Percentiles rank a stretch among this genome's conserved stretches.
These are phyloP conservation scores for Microthyrium microscopicum DNA, from an alignment of 2,329 filamentous ascomycete species.

Conservation along the genomic window DNA sequence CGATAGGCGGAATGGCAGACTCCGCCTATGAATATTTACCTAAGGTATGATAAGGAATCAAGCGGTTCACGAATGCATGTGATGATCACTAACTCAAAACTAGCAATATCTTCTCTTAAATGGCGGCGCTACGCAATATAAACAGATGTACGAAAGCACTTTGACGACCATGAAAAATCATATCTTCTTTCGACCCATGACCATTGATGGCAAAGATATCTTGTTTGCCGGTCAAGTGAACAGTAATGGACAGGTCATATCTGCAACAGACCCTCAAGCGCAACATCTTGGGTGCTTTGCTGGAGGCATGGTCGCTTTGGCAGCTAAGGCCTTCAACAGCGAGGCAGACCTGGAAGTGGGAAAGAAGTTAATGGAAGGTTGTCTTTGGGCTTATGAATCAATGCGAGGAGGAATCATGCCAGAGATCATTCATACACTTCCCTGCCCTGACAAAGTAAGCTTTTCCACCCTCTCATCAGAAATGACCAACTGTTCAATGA, in stretches of 20 bases:
- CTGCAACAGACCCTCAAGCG: slow-evolving; percentile 26
- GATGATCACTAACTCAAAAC: not conserved
- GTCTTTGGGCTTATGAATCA: slow-evolving; percentile 36
- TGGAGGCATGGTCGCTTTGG: slow-evolving; percentile 39
- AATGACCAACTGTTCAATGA: slow-evolving; percentile 16
- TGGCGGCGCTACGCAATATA: slow-evolving; percentile 61
- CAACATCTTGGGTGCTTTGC: slow-evolving; percentile 38
- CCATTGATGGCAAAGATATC: slow-evolving; percentile 47
- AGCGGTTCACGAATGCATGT: not conserved
- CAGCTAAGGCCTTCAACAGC: slow-evolving; percentile 33
- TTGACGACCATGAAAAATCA: slow-evolving; percentile 53
- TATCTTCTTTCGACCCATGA: slow-evolving; percentile 65
- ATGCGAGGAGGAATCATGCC: slow-evolving; percentile 38
- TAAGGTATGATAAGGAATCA: slow-evolving; percentile 23
- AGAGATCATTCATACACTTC: slow-evolving; percentile 27
- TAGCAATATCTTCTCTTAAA: slow-evolving; percentile 49
- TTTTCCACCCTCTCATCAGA: slow-evolving; percentile 24
- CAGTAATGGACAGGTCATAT: slow-evolving; percentile 20
- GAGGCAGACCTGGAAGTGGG: slow-evolving; percentile 31
- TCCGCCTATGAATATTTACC: slow-evolving; percentile 42
- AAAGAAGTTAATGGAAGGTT: slow-evolving; percentile 35
- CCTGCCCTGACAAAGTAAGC: slow-evolving; percentile 23
- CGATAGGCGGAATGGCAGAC: slow-evolving; percentile 39
- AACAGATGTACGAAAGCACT: slow-evolving; percentile 51
- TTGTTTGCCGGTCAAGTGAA: slow-evolving; percentile 48